Conservation (phyloP, 371 early-diverging fungal genomes). For the Mucor mucedo region DNA sequence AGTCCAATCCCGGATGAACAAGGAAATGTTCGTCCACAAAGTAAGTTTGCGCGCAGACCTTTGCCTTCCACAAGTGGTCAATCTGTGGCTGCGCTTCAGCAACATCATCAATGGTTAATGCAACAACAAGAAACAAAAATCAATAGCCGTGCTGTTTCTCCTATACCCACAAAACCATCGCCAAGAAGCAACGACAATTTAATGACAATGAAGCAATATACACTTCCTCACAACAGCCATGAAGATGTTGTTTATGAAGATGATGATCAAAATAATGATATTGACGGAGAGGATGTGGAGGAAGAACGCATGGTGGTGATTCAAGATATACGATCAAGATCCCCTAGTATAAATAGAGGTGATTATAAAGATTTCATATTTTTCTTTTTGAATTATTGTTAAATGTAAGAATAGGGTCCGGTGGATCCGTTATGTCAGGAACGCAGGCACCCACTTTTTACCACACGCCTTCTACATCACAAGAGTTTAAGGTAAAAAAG, state of each 20-base stretch:
- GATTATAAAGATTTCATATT: background rate
- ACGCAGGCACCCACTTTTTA: constrained; percentile 13
- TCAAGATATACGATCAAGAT: constrained; percentile 24
- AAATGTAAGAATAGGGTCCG: constrained; percentile 15
- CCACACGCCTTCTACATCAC: constrained; percentile 14
- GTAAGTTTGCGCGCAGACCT: constrained; percentile 15
- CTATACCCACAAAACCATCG: constrained; percentile 7
- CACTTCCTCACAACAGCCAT: background rate
- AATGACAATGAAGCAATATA: constrained; percentile 7
- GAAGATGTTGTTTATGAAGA: constrained; percentile 17
- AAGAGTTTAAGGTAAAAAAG: constrained; percentile 36
- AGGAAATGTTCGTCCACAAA: constrained; percentile 3
- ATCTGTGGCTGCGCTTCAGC: constrained; percentile 48
- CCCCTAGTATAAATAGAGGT: constrained; percentile 29
- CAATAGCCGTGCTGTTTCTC: constrained; percentile 14
- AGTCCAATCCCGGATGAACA: constrained; percentile 1
- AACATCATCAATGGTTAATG: constrained; percentile 45
- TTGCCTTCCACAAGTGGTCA: constrained; percentile 25
- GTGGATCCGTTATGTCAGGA: constrained; percentile 26
- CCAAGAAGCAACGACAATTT: constrained; percentile 1
- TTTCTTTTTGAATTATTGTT: background rate
- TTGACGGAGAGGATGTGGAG: constrained; percentile 21
- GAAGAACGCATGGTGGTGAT: constrained; percentile 16
- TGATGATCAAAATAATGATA: constrained; percentile 1
- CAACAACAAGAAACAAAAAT: constrained; percentile 31